Evolutionary conservation across 2,329 filamentous ascomycete genomes (phyloP).

Genomic region (Fusarium nelsonii): DNA sequence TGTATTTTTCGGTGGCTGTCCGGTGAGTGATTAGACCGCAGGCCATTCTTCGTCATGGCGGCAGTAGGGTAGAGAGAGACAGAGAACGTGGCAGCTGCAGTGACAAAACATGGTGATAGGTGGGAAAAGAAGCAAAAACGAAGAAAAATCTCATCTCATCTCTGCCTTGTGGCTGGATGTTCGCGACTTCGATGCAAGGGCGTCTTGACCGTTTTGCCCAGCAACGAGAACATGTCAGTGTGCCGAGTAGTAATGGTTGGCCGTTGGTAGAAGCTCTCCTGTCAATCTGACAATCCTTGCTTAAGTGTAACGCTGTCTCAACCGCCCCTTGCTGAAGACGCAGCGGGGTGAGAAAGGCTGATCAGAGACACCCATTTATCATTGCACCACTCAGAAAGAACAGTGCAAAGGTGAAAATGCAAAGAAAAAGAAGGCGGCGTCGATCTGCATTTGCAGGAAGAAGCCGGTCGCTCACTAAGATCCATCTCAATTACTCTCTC

Average conservation of each 20-base stretch:
- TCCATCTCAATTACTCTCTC: not conserved
- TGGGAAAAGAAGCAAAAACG: not conserved
- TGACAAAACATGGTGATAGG: not conserved
- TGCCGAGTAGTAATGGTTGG: not conserved
- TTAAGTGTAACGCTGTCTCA: constrained; percentile 10
- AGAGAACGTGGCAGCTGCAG: not conserved
- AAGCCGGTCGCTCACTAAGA: not conserved
- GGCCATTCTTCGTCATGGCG: constrained; percentile 4
- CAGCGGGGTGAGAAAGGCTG: too few species aligned
- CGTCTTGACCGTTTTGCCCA: constrained; percentile 2
- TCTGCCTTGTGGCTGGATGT: constrained; percentile 3
- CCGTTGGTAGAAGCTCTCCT: not conserved
- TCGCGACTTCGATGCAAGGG: constrained; percentile 22
- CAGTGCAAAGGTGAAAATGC: too few species aligned
- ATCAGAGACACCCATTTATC: not conserved
- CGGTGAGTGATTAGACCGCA: not conserved
- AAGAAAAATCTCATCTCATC: not conserved
- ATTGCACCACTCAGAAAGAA: not conserved
- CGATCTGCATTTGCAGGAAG: constrained; percentile 25
- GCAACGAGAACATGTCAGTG: not conserved
- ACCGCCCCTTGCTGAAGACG: constrained; percentile 28
- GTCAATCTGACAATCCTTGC: constrained; percentile 26
- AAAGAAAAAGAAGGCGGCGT: not conserved
- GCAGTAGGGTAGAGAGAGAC: not conserved
- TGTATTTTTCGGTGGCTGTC: not conserved